phyloP scores from a whole-genome alignment of 148 eudicot genomes.

The Persicaria tinctoria region DNA sequence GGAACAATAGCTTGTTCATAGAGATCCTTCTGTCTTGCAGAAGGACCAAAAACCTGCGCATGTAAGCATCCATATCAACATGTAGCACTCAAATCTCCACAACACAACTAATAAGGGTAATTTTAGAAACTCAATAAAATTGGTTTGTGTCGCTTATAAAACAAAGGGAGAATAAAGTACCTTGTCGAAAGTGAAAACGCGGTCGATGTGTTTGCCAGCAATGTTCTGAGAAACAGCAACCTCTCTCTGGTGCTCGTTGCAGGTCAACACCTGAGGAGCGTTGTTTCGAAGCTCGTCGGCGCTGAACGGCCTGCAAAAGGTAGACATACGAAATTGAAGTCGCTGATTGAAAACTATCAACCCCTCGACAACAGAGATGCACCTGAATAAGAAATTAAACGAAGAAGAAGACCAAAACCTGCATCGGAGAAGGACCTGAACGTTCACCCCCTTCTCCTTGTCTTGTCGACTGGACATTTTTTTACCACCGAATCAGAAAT shows the following conservation, averaged over 20 bases:
- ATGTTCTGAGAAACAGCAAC: slow-evolving; percentile 88
- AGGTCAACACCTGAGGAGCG: slow-evolving; percentile 90
- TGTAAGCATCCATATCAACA: not conserved
- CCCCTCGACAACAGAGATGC: not conserved
- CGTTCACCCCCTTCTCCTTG: slow-evolving; percentile 87
- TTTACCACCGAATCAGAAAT: not conserved
- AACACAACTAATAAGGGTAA: not conserved
- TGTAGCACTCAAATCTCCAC: not conserved
- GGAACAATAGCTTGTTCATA: slow-evolving; percentile 92
- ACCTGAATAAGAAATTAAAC: not conserved
- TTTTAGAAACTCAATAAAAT: too few relatives aligned
- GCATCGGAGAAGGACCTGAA: slow-evolving; percentile 94
- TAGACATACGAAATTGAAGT: not conserved
- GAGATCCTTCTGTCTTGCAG: slow-evolving; percentile 69
- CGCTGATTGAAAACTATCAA: not conserved
- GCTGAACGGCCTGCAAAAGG: slow-evolving; percentile 66
- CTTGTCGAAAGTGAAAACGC: slow-evolving; percentile 89
- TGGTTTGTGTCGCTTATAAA: too few relatives aligned
- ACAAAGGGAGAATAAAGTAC: slow-evolving; percentile 18
- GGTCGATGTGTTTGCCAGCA: slow-evolving; percentile 83
- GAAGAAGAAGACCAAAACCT: slow-evolving; percentile 30
- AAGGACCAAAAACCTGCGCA: slow-evolving; percentile 89
- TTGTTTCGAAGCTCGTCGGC: slow-evolving; percentile 75
- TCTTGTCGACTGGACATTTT: slow-evolving; percentile 64
- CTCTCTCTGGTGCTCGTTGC: slow-evolving; percentile 79